phyloP scores from a whole-genome alignment of 805 yeast species.

The Kodamaea hsintzibuensis region DNA sequence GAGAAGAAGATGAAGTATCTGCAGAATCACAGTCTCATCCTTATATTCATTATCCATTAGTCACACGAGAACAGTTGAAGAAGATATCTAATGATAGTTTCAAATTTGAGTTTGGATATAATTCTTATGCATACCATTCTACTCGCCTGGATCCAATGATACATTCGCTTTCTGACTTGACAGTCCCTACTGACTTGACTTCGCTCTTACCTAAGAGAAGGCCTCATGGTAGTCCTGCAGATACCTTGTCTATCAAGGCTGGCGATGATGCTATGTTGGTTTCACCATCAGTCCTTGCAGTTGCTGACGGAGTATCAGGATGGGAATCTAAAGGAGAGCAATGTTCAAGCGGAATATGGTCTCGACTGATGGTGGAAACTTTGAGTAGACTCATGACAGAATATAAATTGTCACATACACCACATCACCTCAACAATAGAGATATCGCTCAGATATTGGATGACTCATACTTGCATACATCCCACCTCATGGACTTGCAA shows the following conservation, averaged over 20 bases:
- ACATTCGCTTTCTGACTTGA: constrained; percentile 50
- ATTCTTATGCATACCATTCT: constrained; percentile 52
- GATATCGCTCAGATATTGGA: constrained; percentile 48
- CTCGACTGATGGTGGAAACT: constrained; percentile 53
- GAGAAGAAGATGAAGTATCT: constrained; percentile 11
- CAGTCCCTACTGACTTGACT: constrained; percentile 48
- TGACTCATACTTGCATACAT: constrained; percentile 48
- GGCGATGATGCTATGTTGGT: constrained; percentile 62
- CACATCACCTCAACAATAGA: constrained; percentile 38
- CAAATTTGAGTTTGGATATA: constrained; percentile 45
- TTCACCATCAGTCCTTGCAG: constrained; percentile 51
- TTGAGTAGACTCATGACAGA: constrained; percentile 47
- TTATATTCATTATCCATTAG: constrained; percentile 41
- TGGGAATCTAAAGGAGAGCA: constrained; percentile 48
- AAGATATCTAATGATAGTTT: constrained; percentile 38
- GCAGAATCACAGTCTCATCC: constrained; percentile 33
- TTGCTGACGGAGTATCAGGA: constrained; percentile 60
- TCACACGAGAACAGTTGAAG: constrained; percentile 41
- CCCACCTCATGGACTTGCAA: constrained; percentile 52
- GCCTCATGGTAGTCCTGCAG: constrained; percentile 53
- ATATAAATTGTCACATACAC: constrained; percentile 40
- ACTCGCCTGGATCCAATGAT: constrained; percentile 38
- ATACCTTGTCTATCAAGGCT: constrained; percentile 51
- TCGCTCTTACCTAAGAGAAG: constrained; percentile 49
- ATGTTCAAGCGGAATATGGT: constrained; percentile 52